Conservation (phyloP, 257 asterid species). For the Solanum neorickii region DNA sequence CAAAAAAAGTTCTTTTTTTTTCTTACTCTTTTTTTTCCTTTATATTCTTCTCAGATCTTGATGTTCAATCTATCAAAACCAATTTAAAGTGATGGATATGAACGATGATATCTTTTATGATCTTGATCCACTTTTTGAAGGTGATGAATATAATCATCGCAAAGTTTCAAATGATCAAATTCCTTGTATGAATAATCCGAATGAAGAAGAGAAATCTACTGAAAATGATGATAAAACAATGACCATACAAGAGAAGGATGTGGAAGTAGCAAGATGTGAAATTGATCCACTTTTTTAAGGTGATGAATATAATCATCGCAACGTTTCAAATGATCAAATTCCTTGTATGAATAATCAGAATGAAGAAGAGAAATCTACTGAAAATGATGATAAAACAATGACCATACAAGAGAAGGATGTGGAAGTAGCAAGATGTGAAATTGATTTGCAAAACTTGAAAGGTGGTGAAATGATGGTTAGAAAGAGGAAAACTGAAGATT, state of each 20-base stretch:
- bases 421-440: neutral
- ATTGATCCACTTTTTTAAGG: neutral
- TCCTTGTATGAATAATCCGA: neutral
- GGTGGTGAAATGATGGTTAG: neutral
- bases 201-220: neutral
- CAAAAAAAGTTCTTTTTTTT: neutral
- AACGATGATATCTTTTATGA: neutral
- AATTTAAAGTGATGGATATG: neutral
- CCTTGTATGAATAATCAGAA: neutral
- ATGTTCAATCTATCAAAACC: neutral
- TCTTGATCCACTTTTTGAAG: neutral
- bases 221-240: neutral
- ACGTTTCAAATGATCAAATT: neutral
- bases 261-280: neutral
- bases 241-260: neutral
- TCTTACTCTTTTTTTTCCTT: neutral
- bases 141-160: neutral
- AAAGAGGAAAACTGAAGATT: neutral
- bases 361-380: neutral
- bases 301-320: neutral
- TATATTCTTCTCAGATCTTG: neutral
- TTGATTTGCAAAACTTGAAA: neutral
- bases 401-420: neutral
- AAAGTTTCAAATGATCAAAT: neutral
- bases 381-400: neutral